Conservation (phyloP, 176 grass and related monocot species). For the Musa itinerans region DNA sequence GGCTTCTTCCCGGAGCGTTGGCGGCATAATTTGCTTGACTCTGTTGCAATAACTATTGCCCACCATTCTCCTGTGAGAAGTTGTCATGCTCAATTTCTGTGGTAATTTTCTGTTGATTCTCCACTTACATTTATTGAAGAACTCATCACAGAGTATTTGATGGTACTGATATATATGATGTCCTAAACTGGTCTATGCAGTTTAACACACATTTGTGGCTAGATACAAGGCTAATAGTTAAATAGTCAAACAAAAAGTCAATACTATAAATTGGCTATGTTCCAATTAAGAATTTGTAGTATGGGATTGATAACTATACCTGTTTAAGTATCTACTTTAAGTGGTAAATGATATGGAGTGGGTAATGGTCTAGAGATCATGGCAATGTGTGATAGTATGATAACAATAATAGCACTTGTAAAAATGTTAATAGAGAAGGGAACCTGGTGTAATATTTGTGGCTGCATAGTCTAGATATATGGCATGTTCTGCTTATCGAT, state of each 20-base stretch:
- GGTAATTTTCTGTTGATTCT: slow-evolving; percentile 27
- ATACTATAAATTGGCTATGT: too few relatives aligned
- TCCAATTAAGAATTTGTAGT: too few relatives aligned
- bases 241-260: background rate
- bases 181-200: background rate
- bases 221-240: background rate
- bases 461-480: too few relatives aligned
- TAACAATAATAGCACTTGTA: too few relatives aligned
- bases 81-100: slow-evolving; percentile 39
- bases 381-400: background rate
- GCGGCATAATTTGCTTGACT: slow-evolving; percentile 64
- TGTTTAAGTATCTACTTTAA: background rate
- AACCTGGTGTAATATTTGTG: too few relatives aligned
- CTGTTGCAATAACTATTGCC: slow-evolving; percentile 40
- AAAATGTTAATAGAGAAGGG: too few relatives aligned
- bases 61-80: slow-evolving; percentile 28
- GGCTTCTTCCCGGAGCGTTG: slow-evolving; percentile 44
- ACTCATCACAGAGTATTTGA: background rate
- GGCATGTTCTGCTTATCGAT: too few relatives aligned
- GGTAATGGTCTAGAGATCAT: background rate
- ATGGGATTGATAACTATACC: too few relatives aligned
- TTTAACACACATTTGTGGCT: background rate
- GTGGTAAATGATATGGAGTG: background rate
- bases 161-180: background rate
- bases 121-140: background rate